phyloP scores from a whole-genome alignment of 1,139 yeast species.

The Pichia sp. region DNA sequence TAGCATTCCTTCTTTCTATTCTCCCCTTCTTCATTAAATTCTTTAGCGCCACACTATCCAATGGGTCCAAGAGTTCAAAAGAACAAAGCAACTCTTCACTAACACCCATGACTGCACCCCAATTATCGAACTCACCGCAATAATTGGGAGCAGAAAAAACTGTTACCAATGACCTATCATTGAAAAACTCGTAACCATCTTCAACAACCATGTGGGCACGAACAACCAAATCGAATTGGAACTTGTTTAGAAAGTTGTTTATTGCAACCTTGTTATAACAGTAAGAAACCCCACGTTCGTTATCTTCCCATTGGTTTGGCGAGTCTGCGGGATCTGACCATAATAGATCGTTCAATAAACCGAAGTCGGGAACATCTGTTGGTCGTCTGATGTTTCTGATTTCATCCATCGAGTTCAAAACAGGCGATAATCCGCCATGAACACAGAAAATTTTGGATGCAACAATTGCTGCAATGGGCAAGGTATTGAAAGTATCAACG shows the following conservation, averaged over 20 bases:
- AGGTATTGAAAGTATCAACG: slow-evolving; percentile 95
- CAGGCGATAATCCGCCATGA: slow-evolving; percentile 99
- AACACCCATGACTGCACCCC: slow-evolving; percentile 99
- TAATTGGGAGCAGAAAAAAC: slow-evolving; percentile 95
- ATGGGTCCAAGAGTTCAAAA: slow-evolving; percentile 87
- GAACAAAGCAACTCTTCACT: slow-evolving; percentile 94
- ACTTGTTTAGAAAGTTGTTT: slow-evolving; percentile 87
- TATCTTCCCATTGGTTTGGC: slow-evolving; percentile 96
- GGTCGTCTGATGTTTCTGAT: slow-evolving; percentile 98
- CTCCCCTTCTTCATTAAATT: slow-evolving; percentile 89
- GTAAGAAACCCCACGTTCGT: slow-evolving; percentile 96
- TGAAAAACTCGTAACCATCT: slow-evolving; percentile 96
- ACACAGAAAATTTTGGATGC: slow-evolving; percentile 96
- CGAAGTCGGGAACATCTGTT: slow-evolving; percentile 96
- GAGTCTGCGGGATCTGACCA: slow-evolving; percentile 99
- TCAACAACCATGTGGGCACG: slow-evolving; percentile 99
- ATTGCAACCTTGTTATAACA: slow-evolving; percentile 99
- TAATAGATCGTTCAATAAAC: slow-evolving; percentile 86
- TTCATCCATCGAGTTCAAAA: slow-evolving; percentile 95
- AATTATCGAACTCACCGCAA: slow-evolving; percentile 98
- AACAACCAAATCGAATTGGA: slow-evolving; percentile 95
- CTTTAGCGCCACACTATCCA: slow-evolving; percentile 87
- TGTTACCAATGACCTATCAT: slow-evolving; percentile 92
- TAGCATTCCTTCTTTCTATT: slow-evolving; percentile 66
- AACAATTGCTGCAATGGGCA: slow-evolving; percentile 96